These are phyloP conservation scores for Nigrospora oryzae DNA, from an alignment of 2,329 filamentous ascomycete genomes.

Conservation along the genomic window DNA sequence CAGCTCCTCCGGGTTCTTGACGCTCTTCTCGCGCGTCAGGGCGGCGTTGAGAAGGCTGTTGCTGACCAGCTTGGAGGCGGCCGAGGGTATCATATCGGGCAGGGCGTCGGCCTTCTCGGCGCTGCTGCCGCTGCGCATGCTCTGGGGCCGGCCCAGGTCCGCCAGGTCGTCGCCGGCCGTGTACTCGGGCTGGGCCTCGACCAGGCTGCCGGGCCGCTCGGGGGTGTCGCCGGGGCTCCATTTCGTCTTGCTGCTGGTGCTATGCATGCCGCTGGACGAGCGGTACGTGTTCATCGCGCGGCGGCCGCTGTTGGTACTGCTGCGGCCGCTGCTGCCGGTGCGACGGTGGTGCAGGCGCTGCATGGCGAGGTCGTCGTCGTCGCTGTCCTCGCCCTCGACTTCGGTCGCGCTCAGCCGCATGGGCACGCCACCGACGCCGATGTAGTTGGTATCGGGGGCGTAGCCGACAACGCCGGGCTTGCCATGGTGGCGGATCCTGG, in stretches of 20 bases:
- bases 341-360: conserved; percentile 55
- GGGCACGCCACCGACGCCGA: conserved; percentile 70
- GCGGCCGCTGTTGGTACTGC: conserved; percentile 51
- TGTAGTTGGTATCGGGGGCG: conserved; percentile 67
- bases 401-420: conserved; percentile 92
- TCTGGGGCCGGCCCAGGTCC: conserved; percentile 28
- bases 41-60: conserved; percentile 51
- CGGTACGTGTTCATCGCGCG: conserved; percentile 37
- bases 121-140: conserved; percentile 47
- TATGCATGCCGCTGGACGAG: conserved; percentile 37
- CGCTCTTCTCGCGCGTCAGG: conserved; percentile 55
- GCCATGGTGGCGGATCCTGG: conserved; percentile 84
- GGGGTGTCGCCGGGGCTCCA: conserved; percentile 49
- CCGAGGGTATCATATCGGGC: conserved; percentile 37
- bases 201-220: conserved; percentile 43
- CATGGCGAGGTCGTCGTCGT: conserved; percentile 54
- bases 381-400: conserved; percentile 80
- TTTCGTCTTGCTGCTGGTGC: conserved; percentile 22
- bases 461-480: conserved; percentile 75
- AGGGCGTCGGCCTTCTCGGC: conserved; percentile 54
- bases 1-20: conserved; percentile 63
- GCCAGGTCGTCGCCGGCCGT: conserved; percentile 14
- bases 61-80: conserved; percentile 41
- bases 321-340: conserved; percentile 68
- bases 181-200: conserved; percentile 31